Percentiles rank a stretch among this genome's conserved stretches.
phyloP scores from a whole-genome alignment of 345 rosid species.

The Populus tremula region DNA sequence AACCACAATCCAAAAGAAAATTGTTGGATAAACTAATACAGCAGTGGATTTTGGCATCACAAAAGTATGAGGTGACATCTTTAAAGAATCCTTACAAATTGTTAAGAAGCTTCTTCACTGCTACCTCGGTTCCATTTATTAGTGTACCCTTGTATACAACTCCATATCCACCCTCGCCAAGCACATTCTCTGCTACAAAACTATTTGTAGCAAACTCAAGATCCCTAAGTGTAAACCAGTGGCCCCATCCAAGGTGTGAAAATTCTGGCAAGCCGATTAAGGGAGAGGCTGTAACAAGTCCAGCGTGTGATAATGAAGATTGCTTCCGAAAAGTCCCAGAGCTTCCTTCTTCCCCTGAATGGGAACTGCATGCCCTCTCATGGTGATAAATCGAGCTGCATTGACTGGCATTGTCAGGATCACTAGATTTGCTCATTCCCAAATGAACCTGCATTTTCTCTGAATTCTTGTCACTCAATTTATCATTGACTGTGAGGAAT shows the following conservation, averaged over 20 bases:
- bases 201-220: constrained; percentile 79
- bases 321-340: constrained; percentile 54
- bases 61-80: neutral
- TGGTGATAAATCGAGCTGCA: constrained; percentile 66
- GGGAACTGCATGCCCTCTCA: constrained; percentile 67
- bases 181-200: constrained; percentile 71
- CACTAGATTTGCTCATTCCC: constrained; percentile 68
- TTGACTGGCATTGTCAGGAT: constrained; percentile 75
- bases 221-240: constrained; percentile 98
- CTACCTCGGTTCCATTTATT: constrained; percentile 88
- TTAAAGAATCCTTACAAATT: constrained; percentile 60
- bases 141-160: constrained; percentile 83
- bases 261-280: constrained; percentile 85
- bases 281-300: constrained; percentile 75
- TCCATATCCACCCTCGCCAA: constrained; percentile 99
- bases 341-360: constrained; percentile 91
- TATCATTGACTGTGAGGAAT: constrained; percentile 47
- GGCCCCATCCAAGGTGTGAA: constrained; percentile 99
- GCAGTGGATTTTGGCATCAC: neutral
- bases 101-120: constrained; percentile 94
- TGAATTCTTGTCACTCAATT: constrained; percentile 48
- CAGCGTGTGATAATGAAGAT: constrained; percentile 50
- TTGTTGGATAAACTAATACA: neutral
- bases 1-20: constrained; percentile 22
- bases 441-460: constrained; percentile 54